Percentiles rank a stretch among this genome's conserved stretches.
These are phyloP conservation scores for Ascochyta lentis DNA, from an alignment of 2,329 filamentous ascomycete genomes.

Conservation along the genomic window DNA sequence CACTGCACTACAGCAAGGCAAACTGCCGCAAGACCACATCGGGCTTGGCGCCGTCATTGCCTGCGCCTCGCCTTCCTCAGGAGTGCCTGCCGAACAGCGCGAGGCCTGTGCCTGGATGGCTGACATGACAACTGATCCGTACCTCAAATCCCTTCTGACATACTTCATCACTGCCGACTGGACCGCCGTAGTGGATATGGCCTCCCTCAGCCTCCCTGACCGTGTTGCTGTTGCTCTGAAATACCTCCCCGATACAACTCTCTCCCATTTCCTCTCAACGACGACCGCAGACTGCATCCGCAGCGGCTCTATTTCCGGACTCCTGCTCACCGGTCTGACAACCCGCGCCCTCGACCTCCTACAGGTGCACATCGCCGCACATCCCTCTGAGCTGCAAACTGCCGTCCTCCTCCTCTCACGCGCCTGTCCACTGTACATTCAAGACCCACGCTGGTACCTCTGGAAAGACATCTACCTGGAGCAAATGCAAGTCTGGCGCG, in stretches of 20 bases:
- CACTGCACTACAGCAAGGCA: slow-evolving; percentile 69
- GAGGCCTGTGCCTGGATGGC: slow-evolving; percentile 68
- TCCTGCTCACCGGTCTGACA: slow-evolving; percentile 78
- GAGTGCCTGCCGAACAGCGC: slow-evolving; percentile 63
- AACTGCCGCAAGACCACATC: slow-evolving; percentile 61
- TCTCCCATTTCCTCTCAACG: slow-evolving; percentile 53
- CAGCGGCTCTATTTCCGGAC: slow-evolving; percentile 76
- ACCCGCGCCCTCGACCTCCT: slow-evolving; percentile 76
- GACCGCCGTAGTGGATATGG: slow-evolving; percentile 74
- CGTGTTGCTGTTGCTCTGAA: slow-evolving; percentile 75
- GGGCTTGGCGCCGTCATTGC: slow-evolving; percentile 58
- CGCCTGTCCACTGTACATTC: slow-evolving; percentile 76
- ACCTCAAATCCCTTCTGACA: slow-evolving; percentile 78
- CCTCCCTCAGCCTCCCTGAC: slow-evolving; percentile 75
- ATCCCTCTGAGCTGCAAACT: slow-evolving; percentile 75
- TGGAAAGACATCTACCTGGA: slow-evolving; percentile 80
- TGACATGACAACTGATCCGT: slow-evolving; percentile 74
- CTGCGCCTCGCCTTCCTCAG: slow-evolving; percentile 48
- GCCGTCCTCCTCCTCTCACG: slow-evolving; percentile 77
- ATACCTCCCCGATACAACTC: slow-evolving; percentile 67
- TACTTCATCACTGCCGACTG: slow-evolving; percentile 80
- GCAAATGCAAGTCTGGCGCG: slow-evolving; percentile 71
- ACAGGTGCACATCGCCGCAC: slow-evolving; percentile 76
- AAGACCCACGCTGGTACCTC: slow-evolving; percentile 75
- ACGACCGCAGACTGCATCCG: slow-evolving; percentile 67